Percentiles rank a stretch among this genome's conserved stretches.
These are phyloP conservation scores for Dendrothele bispora DNA, from an alignment of 768 basidiomycete genomes.

Conservation along the genomic window DNA sequence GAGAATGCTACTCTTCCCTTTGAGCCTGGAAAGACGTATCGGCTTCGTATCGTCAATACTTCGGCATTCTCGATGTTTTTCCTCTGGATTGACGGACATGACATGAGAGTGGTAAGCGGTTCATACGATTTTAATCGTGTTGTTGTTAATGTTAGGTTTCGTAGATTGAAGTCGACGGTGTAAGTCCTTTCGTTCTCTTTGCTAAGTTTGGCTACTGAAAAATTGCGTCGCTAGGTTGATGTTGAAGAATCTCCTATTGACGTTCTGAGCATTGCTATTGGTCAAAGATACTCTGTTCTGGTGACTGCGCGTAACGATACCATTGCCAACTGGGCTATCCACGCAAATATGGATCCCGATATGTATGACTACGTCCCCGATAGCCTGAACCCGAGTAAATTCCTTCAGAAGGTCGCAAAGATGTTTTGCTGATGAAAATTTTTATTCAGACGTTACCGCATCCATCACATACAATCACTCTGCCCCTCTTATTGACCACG, in stretches of 20 bases:
- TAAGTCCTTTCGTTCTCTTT: constrained; percentile 33
- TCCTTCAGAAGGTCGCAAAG: neutral
- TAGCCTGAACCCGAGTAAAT: constrained; percentile 70
- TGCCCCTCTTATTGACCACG: constrained; percentile 49
- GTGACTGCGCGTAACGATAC: constrained; percentile 89
- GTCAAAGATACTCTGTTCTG: constrained; percentile 90
- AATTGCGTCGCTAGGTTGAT: constrained; percentile 56
- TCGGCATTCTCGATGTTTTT: constrained; percentile 71
- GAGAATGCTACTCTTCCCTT: constrained; percentile 85
- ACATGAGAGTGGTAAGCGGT: constrained; percentile 55
- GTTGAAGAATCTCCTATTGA: constrained; percentile 71
- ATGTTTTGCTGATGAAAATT: neutral
- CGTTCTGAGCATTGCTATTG: constrained; percentile 71
- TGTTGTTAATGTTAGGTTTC: too few relatives aligned
- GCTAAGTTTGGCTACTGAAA: neutral
- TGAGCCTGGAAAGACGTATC: constrained; percentile 85
- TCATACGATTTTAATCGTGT: neutral
- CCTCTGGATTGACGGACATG: constrained; percentile 88
- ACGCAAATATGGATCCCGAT: constrained; percentile 82
- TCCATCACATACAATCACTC: constrained; percentile 65
- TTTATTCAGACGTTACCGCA: constrained; percentile 67
- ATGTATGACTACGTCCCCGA: constrained; percentile 88
- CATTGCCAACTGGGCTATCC: constrained; percentile 80
- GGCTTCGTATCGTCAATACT: constrained; percentile 85
- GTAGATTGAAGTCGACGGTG: constrained; percentile 76